Evolutionary conservation across 2,329 filamentous ascomycete species (phyloP).

Genomic region (Clarireedia paspali): DNA sequence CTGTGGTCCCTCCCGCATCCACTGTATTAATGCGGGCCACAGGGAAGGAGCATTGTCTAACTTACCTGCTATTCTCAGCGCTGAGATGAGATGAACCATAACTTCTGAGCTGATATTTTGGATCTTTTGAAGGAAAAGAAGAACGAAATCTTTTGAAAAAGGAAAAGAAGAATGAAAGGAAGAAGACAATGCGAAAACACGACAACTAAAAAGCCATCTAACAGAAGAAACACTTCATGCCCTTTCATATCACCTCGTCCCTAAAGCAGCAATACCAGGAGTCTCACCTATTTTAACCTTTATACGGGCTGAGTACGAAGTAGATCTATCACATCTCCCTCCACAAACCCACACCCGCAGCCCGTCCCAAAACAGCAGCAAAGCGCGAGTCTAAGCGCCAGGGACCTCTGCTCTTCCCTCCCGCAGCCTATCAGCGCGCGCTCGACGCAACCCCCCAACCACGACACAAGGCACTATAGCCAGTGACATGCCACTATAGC

Average conservation of each 20-base stretch:
- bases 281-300: too few relatives aligned
- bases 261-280: too few relatives aligned
- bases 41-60: neutral
- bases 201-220: too few relatives aligned
- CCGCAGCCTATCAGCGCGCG: too few relatives aligned
- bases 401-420: too few relatives aligned
- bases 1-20: neutral
- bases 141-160: neutral
- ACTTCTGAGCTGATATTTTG: neutral
- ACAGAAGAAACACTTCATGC: too few relatives aligned
- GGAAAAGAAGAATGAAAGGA: conserved; percentile 6
- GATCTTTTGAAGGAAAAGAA: neutral
- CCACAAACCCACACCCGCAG: neutral
- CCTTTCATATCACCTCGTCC: neutral
- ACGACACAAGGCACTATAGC: too few relatives aligned
- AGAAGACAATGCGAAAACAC: neutral
- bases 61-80: neutral
- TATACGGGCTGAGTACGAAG: too few relatives aligned
- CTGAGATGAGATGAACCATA: conserved; percentile 4
- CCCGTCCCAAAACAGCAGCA: neutral
- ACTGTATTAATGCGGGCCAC: neutral
- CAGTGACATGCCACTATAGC: too few relatives aligned
- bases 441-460: too few relatives aligned
- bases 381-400: too few relatives aligned
- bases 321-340: too few relatives aligned